phyloP scores from a whole-genome alignment of 805 yeast genomes.

The Dipodascopsis tothii region DNA sequence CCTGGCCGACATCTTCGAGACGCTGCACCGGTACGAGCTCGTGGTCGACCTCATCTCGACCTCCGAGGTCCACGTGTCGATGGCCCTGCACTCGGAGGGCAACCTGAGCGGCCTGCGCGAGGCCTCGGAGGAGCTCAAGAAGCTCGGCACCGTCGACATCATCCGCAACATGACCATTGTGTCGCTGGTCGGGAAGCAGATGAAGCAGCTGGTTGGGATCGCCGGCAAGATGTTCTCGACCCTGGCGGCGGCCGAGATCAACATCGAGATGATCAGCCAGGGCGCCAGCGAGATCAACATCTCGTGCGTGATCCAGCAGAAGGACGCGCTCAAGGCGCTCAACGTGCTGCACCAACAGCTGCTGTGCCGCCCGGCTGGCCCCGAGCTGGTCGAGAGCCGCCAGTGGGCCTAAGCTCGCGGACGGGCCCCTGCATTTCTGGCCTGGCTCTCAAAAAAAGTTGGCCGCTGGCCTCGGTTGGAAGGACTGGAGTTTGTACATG shows the following conservation, averaged over 20 bases:
- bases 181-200: slow-evolving; percentile 90
- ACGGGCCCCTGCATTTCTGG: too few species aligned
- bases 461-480: too few species aligned
- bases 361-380: slow-evolving; percentile 30
- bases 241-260: slow-evolving; percentile 81
- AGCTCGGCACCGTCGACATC: slow-evolving; percentile 82
- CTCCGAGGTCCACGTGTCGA: slow-evolving; percentile 94
- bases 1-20: slow-evolving; percentile 80
- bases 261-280: slow-evolving; percentile 96
- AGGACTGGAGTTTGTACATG: too few species aligned
- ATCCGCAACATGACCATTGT: slow-evolving; percentile 83
- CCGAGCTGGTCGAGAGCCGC: slow-evolving; percentile 16
- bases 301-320: slow-evolving; percentile 83
- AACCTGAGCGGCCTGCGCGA: slow-evolving; percentile 49
- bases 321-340: slow-evolving; percentile 76
- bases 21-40: slow-evolving; percentile 70
- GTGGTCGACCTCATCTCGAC: slow-evolving; percentile 96
- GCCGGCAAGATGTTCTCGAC: slow-evolving; percentile 96
- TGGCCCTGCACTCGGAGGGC: slow-evolving; percentile 74
- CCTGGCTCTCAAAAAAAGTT: too few species aligned
- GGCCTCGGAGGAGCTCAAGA: slow-evolving; percentile 71
- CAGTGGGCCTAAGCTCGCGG: too few species aligned
- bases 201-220: slow-evolving; percentile 93
- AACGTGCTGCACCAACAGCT: slow-evolving; percentile 74
- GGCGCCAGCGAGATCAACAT: slow-evolving; percentile 98